A percentile compares a stretch with the other conserved stretches of the same genome.
These are phyloP conservation scores for Phytopythium vexans DNA, from an alignment of 352 stramenopile genomes.

Conservation along the genomic window DNA sequence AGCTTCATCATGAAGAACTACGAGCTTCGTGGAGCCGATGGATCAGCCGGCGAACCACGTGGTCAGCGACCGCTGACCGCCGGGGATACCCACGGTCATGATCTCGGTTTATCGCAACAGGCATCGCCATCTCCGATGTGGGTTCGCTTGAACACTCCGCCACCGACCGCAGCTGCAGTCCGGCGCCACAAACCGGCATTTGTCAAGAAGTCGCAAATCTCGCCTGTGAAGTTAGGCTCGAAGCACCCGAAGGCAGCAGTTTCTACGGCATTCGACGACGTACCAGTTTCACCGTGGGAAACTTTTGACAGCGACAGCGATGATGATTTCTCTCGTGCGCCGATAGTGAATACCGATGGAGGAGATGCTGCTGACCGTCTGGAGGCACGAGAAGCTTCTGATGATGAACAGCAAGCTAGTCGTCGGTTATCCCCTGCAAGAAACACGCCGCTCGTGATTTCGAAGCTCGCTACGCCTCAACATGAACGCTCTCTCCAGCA, in stretches of 20 bases:
- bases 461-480: background rate
- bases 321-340: slow-evolving; percentile 7
- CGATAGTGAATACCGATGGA: background rate
- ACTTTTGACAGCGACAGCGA: slow-evolving; percentile 18
- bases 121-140: slow-evolving; percentile 4
- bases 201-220: too few species aligned
- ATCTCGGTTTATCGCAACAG: background rate
- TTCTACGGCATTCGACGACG: slow-evolving; percentile 12
- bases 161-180: slow-evolving; percentile 1
- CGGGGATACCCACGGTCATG: background rate
- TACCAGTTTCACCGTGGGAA: slow-evolving; percentile 24
- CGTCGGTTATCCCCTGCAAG: background rate
- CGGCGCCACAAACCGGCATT: background rate
- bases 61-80: background rate
- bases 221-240: too few species aligned
- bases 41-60: background rate
- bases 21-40: background rate
- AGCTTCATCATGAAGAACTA: slow-evolving; percentile 19
- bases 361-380: too few species aligned
- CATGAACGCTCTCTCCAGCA: background rate
- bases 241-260: slow-evolving; percentile 1
- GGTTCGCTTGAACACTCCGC: slow-evolving; percentile 5
- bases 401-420: slow-evolving; percentile 1
- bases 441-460: background rate
- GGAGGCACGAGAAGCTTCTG: too few species aligned